phyloP scores from a whole-genome alignment of 768 basidiomycete genomes.

The Hericium coralloides region DNA sequence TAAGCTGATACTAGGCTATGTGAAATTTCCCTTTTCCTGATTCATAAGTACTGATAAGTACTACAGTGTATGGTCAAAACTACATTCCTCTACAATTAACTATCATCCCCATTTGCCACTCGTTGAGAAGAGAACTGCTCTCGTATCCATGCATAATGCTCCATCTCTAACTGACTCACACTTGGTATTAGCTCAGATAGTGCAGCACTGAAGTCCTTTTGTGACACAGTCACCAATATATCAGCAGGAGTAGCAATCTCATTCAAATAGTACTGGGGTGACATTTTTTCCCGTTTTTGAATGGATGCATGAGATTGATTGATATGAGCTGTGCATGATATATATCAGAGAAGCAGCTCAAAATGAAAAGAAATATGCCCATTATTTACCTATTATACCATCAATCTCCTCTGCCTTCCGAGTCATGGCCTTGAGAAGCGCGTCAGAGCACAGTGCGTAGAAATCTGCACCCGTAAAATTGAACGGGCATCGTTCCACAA shows the following conservation, averaged over 20 bases:
- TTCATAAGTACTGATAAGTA: too few relatives aligned
- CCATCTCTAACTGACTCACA: constrained; percentile 79
- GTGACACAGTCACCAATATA: constrained; percentile 63
- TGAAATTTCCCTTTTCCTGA: too few relatives aligned
- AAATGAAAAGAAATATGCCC: constrained; percentile 9
- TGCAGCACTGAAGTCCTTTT: constrained; percentile 70
- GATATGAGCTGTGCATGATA: constrained; percentile 1
- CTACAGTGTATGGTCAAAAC: too few relatives aligned
- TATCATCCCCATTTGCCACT: neutral
- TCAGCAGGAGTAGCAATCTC: constrained; percentile 70
- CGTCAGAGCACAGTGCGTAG: constrained; percentile 95
- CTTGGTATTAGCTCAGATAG: constrained; percentile 66
- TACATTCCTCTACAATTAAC: too few relatives aligned
- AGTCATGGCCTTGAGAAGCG: constrained; percentile 92
- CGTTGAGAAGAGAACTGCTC: constrained; percentile 44
- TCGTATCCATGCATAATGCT: constrained; percentile 71
- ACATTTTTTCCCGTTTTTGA: constrained; percentile 58
- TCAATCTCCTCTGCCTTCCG: constrained; percentile 79
- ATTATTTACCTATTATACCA: constrained; percentile 47
- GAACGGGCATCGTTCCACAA: constrained; percentile 78
- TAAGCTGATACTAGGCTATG: too few relatives aligned
- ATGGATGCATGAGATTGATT: constrained; percentile 39
- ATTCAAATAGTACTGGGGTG: constrained; percentile 83
- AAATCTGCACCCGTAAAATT: constrained; percentile 98
- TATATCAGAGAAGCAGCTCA: too few relatives aligned